A percentile compares a stretch with the other conserved stretches of the same genome.
Evolutionary conservation across 2,329 filamentous ascomycete genomes (phyloP).

Genomic region (Cephalotrichum gorgonifer): DNA sequence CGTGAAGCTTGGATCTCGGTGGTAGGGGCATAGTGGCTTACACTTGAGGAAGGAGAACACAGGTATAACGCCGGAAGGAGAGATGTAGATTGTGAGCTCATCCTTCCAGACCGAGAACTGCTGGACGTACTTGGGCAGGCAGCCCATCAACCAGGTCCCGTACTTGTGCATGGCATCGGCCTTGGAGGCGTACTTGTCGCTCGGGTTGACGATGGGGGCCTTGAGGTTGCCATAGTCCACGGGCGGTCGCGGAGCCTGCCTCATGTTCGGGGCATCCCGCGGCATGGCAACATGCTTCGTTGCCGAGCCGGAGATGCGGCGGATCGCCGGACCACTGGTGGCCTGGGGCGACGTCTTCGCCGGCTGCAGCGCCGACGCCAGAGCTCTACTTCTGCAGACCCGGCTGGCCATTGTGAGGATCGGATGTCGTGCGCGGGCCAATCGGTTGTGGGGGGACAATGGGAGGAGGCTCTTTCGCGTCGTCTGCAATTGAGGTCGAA

Average conservation of each 20-base stretch:
- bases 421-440: slow-evolving; percentile 23
- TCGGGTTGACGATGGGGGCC: slow-evolving; percentile 75
- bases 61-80: slow-evolving; percentile 78
- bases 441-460: slow-evolving; percentile 21
- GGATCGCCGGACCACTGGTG: slow-evolving; percentile 28
- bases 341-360: slow-evolving; percentile 30
- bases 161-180: slow-evolving; percentile 85
- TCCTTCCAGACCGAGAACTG: slow-evolving; percentile 99
- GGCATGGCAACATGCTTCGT: slow-evolving; percentile 37
- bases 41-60: slow-evolving; percentile 90
- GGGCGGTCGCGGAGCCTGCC: slow-evolving; percentile 48
- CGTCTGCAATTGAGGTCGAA: not conserved
- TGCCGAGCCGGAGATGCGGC: slow-evolving; percentile 40
- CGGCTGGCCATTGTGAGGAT: slow-evolving; percentile 9
- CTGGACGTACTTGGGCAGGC: slow-evolving; percentile 94
- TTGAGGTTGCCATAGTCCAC: slow-evolving; percentile 54
- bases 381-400: slow-evolving; percentile 42
- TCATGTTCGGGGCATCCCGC: slow-evolving; percentile 56
- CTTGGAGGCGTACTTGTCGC: slow-evolving; percentile 86
- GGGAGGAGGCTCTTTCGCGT: not conserved
- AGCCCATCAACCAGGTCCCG: slow-evolving; percentile 92
- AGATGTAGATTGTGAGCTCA: slow-evolving; percentile 88
- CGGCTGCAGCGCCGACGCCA: slow-evolving; percentile 47
- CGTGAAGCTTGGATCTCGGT: not conserved
- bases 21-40: slow-evolving; percentile 18